Conservation (phyloP, 176 grass and related monocot species). For the Cymbopogon citratus region DNA sequence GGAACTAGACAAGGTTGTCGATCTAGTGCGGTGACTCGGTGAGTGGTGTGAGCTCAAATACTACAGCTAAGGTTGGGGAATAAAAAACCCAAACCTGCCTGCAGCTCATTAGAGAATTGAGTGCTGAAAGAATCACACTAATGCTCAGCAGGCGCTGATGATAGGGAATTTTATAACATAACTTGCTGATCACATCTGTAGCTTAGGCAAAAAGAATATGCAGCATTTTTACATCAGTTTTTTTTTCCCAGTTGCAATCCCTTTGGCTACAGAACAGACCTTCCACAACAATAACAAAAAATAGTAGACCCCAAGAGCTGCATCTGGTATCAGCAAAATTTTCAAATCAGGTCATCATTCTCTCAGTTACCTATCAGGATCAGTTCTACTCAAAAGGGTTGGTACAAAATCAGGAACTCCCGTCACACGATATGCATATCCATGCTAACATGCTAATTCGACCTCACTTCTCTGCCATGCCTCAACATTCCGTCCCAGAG, state of each 20-base stretch:
- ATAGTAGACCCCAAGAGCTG: not conserved
- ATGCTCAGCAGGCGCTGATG: not conserved
- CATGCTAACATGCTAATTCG: not conserved
- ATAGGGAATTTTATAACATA: not conserved
- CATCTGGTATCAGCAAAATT: not conserved
- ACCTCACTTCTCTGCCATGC: not conserved
- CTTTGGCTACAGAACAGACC: not conserved
- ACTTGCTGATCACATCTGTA: not conserved
- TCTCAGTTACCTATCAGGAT: not conserved
- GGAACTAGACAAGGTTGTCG: too few species aligned
- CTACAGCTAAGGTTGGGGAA: too few species aligned
- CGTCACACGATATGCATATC: not conserved
- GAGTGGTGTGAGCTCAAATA: too few species aligned
- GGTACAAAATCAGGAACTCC: not conserved
- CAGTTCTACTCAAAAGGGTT: not conserved
- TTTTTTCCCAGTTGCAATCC: not conserved
- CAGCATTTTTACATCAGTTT: constrained; percentile 1
- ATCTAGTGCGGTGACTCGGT: too few species aligned
- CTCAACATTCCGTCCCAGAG: not conserved
- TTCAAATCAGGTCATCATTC: not conserved
- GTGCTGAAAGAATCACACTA: not conserved
- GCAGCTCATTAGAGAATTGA: not conserved
- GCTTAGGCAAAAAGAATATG: not conserved
- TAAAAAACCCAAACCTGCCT: not conserved
- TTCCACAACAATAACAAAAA: not conserved